These are phyloP conservation scores for Thraustochytrium sp. DNA, from an alignment of 352 stramenopile species.

Conservation along the genomic window DNA sequence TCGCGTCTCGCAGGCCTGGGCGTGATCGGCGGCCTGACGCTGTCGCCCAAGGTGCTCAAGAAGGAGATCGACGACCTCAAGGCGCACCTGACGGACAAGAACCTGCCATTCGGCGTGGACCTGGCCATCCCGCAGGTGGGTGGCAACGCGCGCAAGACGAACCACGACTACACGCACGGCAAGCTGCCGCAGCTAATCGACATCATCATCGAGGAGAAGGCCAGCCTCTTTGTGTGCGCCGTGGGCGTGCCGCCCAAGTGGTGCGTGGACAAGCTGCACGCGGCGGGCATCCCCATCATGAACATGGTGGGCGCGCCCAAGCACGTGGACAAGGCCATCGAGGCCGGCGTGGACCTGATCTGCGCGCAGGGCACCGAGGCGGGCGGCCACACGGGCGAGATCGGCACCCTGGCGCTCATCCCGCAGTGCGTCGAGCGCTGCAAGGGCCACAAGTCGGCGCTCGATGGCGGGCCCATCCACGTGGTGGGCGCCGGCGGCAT, in stretches of 20 bases:
- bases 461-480: constrained; percentile 39
- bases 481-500: constrained; percentile 39
- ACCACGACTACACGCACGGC: constrained; percentile 45
- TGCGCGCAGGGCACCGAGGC: constrained; percentile 24
- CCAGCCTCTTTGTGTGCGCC: constrained; percentile 33
- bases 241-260: constrained; percentile 31
- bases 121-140: constrained; percentile 41
- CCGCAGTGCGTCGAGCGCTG: constrained; percentile 35
- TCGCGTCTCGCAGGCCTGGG: not conserved
- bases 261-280: constrained; percentile 43
- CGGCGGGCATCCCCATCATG: constrained; percentile 37
- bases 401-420: constrained; percentile 38
- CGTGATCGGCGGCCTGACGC: constrained; percentile 38
- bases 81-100: constrained; percentile 16
- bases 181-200: constrained; percentile 41
- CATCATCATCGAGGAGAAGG: constrained; percentile 44
- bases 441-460: constrained; percentile 8
- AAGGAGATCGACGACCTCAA: constrained; percentile 45
- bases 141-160: constrained; percentile 40
- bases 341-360: constrained; percentile 37
- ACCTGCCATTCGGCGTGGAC: constrained; percentile 40
- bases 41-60: constrained; percentile 34
- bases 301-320: constrained; percentile 45
- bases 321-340: constrained; percentile 43
- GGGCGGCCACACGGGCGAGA: constrained; percentile 41